Evolutionary conservation across 495 filamentous ascomycete species (phyloP), one percentile per base, ranked within the genome.

Genomic region (Astrothelium macrocarpum): DNA sequence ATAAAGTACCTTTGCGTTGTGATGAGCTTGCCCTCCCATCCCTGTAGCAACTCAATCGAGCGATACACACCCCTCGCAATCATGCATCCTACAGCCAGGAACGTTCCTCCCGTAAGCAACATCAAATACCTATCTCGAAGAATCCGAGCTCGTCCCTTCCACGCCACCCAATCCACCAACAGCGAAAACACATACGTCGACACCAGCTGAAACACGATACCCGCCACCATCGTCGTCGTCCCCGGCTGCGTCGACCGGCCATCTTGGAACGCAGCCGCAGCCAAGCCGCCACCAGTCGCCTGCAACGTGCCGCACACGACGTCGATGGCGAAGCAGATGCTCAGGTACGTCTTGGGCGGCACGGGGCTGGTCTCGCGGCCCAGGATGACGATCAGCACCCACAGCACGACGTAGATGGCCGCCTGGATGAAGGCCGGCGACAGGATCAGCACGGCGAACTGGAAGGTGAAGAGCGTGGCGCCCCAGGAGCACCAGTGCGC

Each of bases 401-500:
- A 64, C 23, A 68, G 64, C 31, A 65, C 42, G 66, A 71, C 67
- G 64, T 71, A 71, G 31, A 71, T 59, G 18, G 49, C 46, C 14
- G 69, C 69, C 28, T 66, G 66, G 32, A 66, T 62, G 46, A 71
- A 62, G 25, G 67, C 67, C 1, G 69, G 69, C 0, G 66, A 64
- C 59, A 72, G 23, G 60, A 72, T 67, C 32, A 71, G 53, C 1
- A 69, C 25, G 62, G 71, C 10, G 39, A 59, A 53, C 49, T 72
- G 75, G 18, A 77, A 66, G 61, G 76, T 70, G 68, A 69, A 77
- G 4, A 71, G 68, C 0, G 67, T 65, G 49, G 49, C 26, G 49
- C 25, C 25, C 16, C 60, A 64, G 25, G 62, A 42, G 25, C 62
- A 60, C 42, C 64, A 60, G 25, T 69, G 42, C 16, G 66, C 43